Evolutionary conservation across 2,329 filamentous ascomycete species (phyloP).

Genomic region (Capronia americana): DNA sequence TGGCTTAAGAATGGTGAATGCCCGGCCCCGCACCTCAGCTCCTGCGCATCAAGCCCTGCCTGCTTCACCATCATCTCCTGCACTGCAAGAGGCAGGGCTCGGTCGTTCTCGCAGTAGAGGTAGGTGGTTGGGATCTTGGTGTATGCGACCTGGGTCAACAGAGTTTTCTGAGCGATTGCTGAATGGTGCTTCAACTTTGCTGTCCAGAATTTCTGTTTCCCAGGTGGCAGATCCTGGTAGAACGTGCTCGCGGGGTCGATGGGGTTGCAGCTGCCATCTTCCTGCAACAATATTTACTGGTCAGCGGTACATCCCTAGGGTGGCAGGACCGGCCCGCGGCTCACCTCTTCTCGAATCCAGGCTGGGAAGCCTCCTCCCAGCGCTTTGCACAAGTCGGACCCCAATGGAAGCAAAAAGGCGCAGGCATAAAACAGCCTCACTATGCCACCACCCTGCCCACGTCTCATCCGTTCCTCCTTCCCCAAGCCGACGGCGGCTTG

Average conservation of each 20-base stretch:
- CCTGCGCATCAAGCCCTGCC: slow-evolving; percentile 19
- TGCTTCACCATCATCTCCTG: slow-evolving; percentile 48
- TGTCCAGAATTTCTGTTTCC: slow-evolving; percentile 31
- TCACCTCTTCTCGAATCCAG: slow-evolving; percentile 27
- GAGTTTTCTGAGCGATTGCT: slow-evolving; percentile 18
- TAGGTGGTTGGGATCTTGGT: slow-evolving; percentile 42
- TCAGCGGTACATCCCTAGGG: not conserved
- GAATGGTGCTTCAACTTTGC: slow-evolving; percentile 23
- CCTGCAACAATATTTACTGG: slow-evolving; percentile 2
- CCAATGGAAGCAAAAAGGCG: slow-evolving; percentile 45
- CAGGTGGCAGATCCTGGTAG: slow-evolving; percentile 46
- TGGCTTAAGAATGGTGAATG: slow-evolving; percentile 36
- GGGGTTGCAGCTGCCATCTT: slow-evolving; percentile 26
- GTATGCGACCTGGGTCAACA: slow-evolving; percentile 22
- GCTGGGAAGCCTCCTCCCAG: slow-evolving; percentile 26
- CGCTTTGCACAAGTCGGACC: slow-evolving; percentile 8
- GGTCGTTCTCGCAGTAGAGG: slow-evolving; percentile 49
- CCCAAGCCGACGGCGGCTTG: slow-evolving; percentile 43
- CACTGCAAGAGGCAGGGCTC: slow-evolving; percentile 45
- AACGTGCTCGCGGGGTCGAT: slow-evolving; percentile 39
- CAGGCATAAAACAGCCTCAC: slow-evolving; percentile 43
- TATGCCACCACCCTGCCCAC: slow-evolving; percentile 42
- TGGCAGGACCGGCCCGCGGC: not conserved
- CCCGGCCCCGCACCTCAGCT: slow-evolving; percentile 28
- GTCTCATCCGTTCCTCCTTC: slow-evolving; percentile 37